A percentile compares a stretch with the other conserved stretches of the same genome.
Conservation (phyloP, 371 early-diverging fungal genomes). For the Mortierella sp. region DNA sequence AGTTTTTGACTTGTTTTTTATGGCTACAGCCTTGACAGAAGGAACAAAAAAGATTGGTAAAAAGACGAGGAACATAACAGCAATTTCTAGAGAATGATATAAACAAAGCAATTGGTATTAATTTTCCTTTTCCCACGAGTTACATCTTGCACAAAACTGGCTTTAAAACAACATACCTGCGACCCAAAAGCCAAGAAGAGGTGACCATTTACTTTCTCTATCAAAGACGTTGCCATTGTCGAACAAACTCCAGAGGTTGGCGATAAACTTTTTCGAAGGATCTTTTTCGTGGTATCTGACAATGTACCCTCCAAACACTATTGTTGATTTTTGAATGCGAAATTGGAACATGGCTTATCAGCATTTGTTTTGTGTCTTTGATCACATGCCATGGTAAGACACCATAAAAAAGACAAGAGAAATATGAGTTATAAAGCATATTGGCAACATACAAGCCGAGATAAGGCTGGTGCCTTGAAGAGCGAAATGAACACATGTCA, state of each 20-base stretch:
- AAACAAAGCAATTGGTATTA: not conserved
- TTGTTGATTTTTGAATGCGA: not conserved
- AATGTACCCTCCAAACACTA: conserved; percentile 40
- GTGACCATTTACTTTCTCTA: conserved; percentile 47
- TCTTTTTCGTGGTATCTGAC: conserved; percentile 24
- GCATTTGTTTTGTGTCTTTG: too few species aligned
- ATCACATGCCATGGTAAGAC: too few species aligned
- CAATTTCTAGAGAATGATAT: conserved; percentile 19
- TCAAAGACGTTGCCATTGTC: conserved; percentile 36
- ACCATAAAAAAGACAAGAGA: not conserved
- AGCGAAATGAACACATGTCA: conserved; percentile 23
- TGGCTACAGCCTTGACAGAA: conserved; percentile 12
- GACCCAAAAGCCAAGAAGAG: conserved; percentile 49
- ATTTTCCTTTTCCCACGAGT: not conserved
- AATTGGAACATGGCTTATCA: not conserved
- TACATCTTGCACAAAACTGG: not conserved
- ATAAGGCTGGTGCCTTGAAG: conserved; percentile 40
- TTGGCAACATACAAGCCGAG: conserved; percentile 12
- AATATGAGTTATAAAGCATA: not conserved
- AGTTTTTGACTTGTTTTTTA: conserved; percentile 19
- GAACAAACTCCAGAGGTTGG: conserved; percentile 28
- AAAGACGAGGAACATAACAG: conserved; percentile 42
- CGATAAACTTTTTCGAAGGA: not conserved
- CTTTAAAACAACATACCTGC: conserved; percentile 28
- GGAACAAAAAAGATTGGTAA: conserved; percentile 42